These are phyloP conservation scores for Candida boleticola DNA, from an alignment of 805 yeast genomes.

Conservation along the genomic window DNA sequence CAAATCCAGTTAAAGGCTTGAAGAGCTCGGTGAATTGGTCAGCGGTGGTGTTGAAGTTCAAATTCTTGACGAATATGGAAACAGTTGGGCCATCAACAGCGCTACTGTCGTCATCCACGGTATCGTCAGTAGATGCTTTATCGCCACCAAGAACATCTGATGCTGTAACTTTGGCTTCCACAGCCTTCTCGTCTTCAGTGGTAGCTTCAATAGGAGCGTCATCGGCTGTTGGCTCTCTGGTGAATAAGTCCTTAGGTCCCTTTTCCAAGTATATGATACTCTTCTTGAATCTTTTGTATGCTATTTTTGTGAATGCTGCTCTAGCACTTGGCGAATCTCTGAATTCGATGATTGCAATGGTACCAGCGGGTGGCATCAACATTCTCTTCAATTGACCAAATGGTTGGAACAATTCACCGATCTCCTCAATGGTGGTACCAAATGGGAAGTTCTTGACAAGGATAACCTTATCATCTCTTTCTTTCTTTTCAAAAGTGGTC, in stretches of 20 bases:
- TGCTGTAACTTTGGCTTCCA: slow-evolving; percentile 45
- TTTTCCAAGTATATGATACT: slow-evolving; percentile 87
- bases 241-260: slow-evolving; percentile 84
- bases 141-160: slow-evolving; percentile 40
- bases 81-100: slow-evolving; percentile 69
- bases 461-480: slow-evolving; percentile 76
- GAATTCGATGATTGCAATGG: slow-evolving; percentile 91
- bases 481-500: slow-evolving; percentile 60
- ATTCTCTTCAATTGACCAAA: slow-evolving; percentile 79
- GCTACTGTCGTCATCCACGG: slow-evolving; percentile 38
- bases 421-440: slow-evolving; percentile 78
- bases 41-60: slow-evolving; percentile 78
- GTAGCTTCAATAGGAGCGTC: slow-evolving; percentile 24
- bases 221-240: slow-evolving; percentile 47
- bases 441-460: slow-evolving; percentile 88
- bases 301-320: slow-evolving; percentile 81
- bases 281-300: slow-evolving; percentile 85
- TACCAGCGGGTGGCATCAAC: slow-evolving; percentile 94
- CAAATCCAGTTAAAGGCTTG: slow-evolving; percentile 73
- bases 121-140: slow-evolving; percentile 5
- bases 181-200: slow-evolving; percentile 25
- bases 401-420: slow-evolving; percentile 76
- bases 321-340: slow-evolving; percentile 81
- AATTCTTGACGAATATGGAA: slow-evolving; percentile 87
- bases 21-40: slow-evolving; percentile 58